These are phyloP conservation scores for Herpotrichia juniperi DNA, from an alignment of 2,329 filamentous ascomycete genomes.

Conservation along the genomic window DNA sequence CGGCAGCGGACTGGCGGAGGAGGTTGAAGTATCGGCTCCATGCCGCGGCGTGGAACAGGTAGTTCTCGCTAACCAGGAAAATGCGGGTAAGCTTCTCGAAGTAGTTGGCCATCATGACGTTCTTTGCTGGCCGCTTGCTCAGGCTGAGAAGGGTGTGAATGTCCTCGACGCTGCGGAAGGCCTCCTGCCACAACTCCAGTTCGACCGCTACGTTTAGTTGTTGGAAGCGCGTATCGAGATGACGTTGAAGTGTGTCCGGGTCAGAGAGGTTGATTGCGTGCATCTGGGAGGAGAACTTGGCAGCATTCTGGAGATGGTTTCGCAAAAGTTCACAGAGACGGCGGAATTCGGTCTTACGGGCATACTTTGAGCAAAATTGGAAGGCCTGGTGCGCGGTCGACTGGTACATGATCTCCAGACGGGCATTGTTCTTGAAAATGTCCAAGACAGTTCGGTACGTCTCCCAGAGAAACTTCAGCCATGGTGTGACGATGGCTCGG, in stretches of 20 bases:
- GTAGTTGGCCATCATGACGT: conserved; percentile 99
- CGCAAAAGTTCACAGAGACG: conserved; percentile 96
- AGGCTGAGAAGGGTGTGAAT: conserved; percentile 97
- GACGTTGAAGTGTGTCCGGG: conserved; percentile 94
- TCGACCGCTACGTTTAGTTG: conserved; percentile 98
- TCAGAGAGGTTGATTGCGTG: conserved; percentile 99
- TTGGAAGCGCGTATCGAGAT: conserved; percentile 97
- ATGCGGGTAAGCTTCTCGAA: conserved; percentile 99
- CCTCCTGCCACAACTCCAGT: conserved; percentile 98
- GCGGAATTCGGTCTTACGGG: conserved; percentile 98
- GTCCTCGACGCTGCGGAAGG: conserved; percentile 98
- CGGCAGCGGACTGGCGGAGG: conserved; percentile 84
- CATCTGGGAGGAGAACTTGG: conserved; percentile 99
- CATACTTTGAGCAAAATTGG: conserved; percentile 98
- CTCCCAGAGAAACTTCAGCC: conserved; percentile 99
- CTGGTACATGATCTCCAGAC: conserved; percentile 97
- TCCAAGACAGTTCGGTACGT: conserved; percentile 98
- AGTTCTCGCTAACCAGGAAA: conserved; percentile 99
- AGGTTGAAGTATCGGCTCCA: conserved; percentile 98
- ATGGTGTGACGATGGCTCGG: conserved; percentile 96
- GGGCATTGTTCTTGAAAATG: conserved; percentile 98
- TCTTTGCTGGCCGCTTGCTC: conserved; percentile 98
- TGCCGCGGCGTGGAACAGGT: conserved; percentile 96
- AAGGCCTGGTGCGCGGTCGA: conserved; percentile 97
- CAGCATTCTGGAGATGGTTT: conserved; percentile 98